These are phyloP conservation scores for Hypoxylon sp. DNA, from an alignment of 2,329 filamentous ascomycete genomes.

Conservation along the genomic window DNA sequence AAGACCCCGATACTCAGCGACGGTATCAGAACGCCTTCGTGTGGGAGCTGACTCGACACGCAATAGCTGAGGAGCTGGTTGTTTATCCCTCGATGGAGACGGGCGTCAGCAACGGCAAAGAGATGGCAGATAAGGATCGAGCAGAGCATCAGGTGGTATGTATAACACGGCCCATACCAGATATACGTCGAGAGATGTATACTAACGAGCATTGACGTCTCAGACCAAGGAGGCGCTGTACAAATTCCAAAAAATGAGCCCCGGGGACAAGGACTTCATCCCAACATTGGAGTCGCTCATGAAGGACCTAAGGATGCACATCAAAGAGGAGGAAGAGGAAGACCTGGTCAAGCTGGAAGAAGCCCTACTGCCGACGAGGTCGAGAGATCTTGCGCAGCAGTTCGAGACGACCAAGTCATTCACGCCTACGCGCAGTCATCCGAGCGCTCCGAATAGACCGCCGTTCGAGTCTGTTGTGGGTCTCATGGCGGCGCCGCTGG, in stretches of 20 bases:
- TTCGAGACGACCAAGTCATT: slow-evolving; percentile 62
- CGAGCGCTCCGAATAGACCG: slow-evolving; percentile 59
- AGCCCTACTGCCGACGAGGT: slow-evolving; percentile 49
- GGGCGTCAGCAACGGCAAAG: slow-evolving; percentile 54
- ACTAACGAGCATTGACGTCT: slow-evolving; percentile 17
- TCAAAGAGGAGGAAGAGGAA: slow-evolving; percentile 58
- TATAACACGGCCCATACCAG: slow-evolving; percentile 7
- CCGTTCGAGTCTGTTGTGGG: slow-evolving; percentile 63
- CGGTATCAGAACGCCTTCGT: slow-evolving; percentile 64
- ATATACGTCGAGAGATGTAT: background rate
- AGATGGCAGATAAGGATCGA: slow-evolving; percentile 57
- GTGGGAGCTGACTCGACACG: slow-evolving; percentile 65
- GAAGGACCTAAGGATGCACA: slow-evolving; percentile 56
- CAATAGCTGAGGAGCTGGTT: slow-evolving; percentile 63
- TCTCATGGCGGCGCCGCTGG: slow-evolving; percentile 64
- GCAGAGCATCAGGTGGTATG: slow-evolving; percentile 45
- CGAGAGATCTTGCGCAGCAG: slow-evolving; percentile 53
- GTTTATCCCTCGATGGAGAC: slow-evolving; percentile 62
- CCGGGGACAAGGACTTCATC: slow-evolving; percentile 55
- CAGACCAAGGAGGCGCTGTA: slow-evolving; percentile 61
- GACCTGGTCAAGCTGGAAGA: slow-evolving; percentile 59
- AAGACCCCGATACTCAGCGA: slow-evolving; percentile 57
- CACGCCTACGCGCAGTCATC: slow-evolving; percentile 60
- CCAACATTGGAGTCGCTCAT: slow-evolving; percentile 58
- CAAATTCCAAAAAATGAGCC: slow-evolving; percentile 58